Conservation (phyloP, 345 rosid genomes). For the Salix caprea region DNA sequence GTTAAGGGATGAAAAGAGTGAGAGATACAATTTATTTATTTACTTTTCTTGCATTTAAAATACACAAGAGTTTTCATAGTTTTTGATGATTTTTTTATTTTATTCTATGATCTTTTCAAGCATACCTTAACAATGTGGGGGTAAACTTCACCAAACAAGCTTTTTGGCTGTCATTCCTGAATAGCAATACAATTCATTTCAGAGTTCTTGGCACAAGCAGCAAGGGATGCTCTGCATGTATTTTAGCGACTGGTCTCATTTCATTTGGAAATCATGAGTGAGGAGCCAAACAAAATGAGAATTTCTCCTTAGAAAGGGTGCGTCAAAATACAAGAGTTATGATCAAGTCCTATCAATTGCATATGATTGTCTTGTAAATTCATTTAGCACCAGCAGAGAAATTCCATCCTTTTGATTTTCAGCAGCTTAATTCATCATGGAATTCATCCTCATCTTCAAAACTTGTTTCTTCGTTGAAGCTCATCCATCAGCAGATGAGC, state of each 20-base stretch:
- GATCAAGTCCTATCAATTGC: background rate
- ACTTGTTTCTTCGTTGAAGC: constrained; percentile 21
- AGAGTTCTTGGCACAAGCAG: background rate
- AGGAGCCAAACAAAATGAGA: background rate
- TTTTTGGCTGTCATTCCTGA: background rate
- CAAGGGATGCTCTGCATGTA: background rate
- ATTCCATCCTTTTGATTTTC: background rate
- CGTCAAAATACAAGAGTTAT: background rate
- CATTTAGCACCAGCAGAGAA: background rate
- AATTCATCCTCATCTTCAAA: background rate
- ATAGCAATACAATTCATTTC: background rate
- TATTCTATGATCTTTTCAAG: too few relatives aligned
- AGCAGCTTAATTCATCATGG: background rate
- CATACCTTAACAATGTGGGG: too few relatives aligned
- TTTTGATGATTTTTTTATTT: too few relatives aligned
- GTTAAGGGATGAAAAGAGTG: too few relatives aligned
- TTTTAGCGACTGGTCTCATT: background rate
- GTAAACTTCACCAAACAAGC: background rate
- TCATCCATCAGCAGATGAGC: constrained; percentile 41
- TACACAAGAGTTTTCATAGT: too few relatives aligned
- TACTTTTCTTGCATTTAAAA: too few relatives aligned
- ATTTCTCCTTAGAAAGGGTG: background rate
- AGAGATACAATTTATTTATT: too few relatives aligned
- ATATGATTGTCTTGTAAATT: background rate
- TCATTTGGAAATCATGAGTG: background rate